Conservation (phyloP, 108 stramenopile genomes). For the Hondaea fermentalgiana region DNA sequence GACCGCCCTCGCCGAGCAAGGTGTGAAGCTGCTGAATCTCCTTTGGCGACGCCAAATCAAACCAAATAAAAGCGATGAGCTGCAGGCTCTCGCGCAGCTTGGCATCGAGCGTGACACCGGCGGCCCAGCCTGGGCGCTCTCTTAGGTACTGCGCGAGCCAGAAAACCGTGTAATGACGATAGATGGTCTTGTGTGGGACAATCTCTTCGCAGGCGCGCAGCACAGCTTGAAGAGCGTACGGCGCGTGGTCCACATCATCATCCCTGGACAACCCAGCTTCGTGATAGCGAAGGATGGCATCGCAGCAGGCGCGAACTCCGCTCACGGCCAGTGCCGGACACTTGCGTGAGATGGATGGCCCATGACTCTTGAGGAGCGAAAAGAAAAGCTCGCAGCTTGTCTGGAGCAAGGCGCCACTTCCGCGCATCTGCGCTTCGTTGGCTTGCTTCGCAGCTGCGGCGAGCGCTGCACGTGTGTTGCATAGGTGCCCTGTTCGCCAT, state of each 20-base stretch:
- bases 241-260: no score
- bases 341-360: neutral
- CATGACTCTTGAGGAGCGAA: neutral
- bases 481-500: neutral
- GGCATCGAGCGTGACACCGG: neutral
- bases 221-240: neutral
- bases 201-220: neutral
- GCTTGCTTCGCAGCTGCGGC: neutral
- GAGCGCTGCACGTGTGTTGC: neutral
- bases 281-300: neutral
- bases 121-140: neutral
- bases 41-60: neutral
- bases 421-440: neutral
- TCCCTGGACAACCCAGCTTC: neutral
- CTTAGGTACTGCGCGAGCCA: neutral
- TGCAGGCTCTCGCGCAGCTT: neutral
- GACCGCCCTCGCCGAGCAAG: neutral
- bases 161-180: neutral
- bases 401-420: neutral
- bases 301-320: neutral
- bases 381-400: neutral
- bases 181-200: neutral
- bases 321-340: neutral
- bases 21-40: neutral
- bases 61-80: neutral